Evolutionary conservation across 805 yeast genomes (phyloP).

Genomic region (Lachancea sp.): DNA sequence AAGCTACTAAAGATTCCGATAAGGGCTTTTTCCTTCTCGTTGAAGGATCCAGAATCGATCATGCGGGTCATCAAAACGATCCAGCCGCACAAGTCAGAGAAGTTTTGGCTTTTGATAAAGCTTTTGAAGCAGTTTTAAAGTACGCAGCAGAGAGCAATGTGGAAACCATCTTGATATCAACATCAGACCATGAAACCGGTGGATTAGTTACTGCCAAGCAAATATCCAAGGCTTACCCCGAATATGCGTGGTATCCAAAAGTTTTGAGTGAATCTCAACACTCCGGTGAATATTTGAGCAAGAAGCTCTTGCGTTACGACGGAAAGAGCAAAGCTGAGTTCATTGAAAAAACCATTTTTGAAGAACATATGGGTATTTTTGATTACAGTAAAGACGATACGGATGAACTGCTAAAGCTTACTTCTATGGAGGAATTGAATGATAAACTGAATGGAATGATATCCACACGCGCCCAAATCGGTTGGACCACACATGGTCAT

Average conservation of each 20-base stretch:
- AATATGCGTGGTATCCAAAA: slow-evolving; percentile 82
- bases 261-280: slow-evolving; percentile 62
- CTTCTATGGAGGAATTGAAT: slow-evolving; percentile 27
- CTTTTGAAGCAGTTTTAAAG: slow-evolving; percentile 66
- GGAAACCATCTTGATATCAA: slow-evolving; percentile 73
- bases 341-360: slow-evolving; percentile 48
- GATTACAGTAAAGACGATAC: slow-evolving; percentile 55
- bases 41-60: slow-evolving; percentile 93
- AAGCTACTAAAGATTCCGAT: slow-evolving; percentile 66
- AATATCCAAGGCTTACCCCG: slow-evolving; percentile 62
- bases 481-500: slow-evolving; percentile 97
- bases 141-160: slow-evolving; percentile 62
- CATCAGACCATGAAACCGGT: slow-evolving; percentile 95
- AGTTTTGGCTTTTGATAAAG: slow-evolving; percentile 78
- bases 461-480: slow-evolving; percentile 77
- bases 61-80: slow-evolving; percentile 91
- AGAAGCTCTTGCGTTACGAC: slow-evolving; percentile 36
- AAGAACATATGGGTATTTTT: slow-evolving; percentile 57
- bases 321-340: slow-evolving; percentile 35
- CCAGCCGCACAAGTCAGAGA: slow-evolving; percentile 93
- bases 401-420: slow-evolving; percentile 33
- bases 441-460: slow-evolving; percentile 62
- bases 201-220: slow-evolving; percentile 88
- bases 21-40: slow-evolving; percentile 80
- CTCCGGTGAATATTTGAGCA: slow-evolving; percentile 66